Evolutionary conservation across 2,329 filamentous ascomycete genomes (phyloP).

Genomic region (Phyllosticta citribraziliensis): DNA sequence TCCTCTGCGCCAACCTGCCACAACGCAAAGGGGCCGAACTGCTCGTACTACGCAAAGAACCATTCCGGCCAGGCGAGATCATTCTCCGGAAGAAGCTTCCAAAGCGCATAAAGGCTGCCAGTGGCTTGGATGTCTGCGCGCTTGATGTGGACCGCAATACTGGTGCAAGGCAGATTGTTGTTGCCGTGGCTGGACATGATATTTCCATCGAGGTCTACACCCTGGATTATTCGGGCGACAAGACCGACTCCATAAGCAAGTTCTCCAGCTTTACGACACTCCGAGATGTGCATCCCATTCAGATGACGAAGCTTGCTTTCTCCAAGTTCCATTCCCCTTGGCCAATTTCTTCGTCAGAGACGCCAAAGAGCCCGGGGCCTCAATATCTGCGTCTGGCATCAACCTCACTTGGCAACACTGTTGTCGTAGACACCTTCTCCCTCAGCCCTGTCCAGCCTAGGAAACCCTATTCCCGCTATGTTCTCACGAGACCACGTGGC

Average conservation of each 20-base stretch:
- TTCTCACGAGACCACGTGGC: conserved; percentile 40
- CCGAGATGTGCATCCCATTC: conserved; percentile 45
- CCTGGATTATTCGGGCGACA: conserved; percentile 54
- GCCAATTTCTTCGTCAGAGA: conserved; percentile 13
- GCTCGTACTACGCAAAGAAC: conserved; percentile 49
- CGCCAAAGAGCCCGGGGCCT: conserved; percentile 26
- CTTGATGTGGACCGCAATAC: conserved; percentile 46
- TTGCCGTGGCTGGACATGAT: conserved; percentile 74
- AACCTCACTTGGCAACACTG: conserved; percentile 68
- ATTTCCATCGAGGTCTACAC: conserved; percentile 70
- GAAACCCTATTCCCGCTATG: conserved; percentile 51
- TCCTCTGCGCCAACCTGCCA: conserved; percentile 48
- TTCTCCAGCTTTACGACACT: conserved; percentile 44
- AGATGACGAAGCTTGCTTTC: conserved; percentile 47
- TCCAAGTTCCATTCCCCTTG: conserved; percentile 35
- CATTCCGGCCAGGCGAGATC: conserved; percentile 44
- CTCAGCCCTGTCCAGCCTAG: conserved; percentile 43
- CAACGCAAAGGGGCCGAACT: conserved; percentile 47
- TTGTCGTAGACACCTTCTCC: conserved; percentile 70
- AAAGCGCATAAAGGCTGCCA: conserved; percentile 60
- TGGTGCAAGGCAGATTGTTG: conserved; percentile 63
- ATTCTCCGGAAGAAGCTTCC: conserved; percentile 51
- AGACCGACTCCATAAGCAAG: conserved; percentile 34
- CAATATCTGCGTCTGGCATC: conserved; percentile 69
- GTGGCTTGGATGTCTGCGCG: conserved; percentile 66